These are phyloP conservation scores for Helenozyma baotianmanensis DNA, from an alignment of 805 yeast genomes.

Conservation along the genomic window DNA sequence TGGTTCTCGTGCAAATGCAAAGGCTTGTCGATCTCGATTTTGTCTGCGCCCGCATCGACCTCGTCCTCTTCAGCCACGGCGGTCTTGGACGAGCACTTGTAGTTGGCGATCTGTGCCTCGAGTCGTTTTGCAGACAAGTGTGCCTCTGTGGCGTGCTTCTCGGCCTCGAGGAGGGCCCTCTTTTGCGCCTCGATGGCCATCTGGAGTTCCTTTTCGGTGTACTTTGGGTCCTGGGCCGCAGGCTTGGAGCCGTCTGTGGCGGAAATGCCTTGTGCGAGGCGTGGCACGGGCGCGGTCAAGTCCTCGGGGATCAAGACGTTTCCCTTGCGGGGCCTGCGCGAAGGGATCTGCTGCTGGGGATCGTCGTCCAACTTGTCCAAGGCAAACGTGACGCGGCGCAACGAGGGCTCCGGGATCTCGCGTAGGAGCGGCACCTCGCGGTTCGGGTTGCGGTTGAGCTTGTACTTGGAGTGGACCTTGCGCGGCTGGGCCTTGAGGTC, in stretches of 20 bases:
- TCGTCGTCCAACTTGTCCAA: slow-evolving; percentile 67
- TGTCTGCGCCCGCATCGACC: slow-evolving; percentile 13
- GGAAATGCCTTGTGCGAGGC: slow-evolving; percentile 66
- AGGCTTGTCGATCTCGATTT: slow-evolving; percentile 64
- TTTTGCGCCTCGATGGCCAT: slow-evolving; percentile 58
- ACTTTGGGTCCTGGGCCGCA: slow-evolving; percentile 20
- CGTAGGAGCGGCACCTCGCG: slow-evolving; percentile 31
- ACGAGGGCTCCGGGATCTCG: slow-evolving; percentile 27
- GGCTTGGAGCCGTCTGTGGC: slow-evolving; percentile 23
- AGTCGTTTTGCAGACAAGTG: slow-evolving; percentile 66
- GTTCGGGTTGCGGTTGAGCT: slow-evolving; percentile 42
- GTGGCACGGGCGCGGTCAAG: slow-evolving; percentile 55
- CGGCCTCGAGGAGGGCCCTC: slow-evolving; percentile 53
- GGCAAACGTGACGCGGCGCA: slow-evolving; percentile 73
- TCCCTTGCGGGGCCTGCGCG: slow-evolving; percentile 50
- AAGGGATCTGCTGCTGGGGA: slow-evolving; percentile 57
- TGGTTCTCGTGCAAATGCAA: slow-evolving; percentile 56
- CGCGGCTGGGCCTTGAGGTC: too few relatives aligned
- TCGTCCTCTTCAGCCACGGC: slow-evolving; percentile 17
- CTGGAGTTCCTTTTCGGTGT: slow-evolving; percentile 45
- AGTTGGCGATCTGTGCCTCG: slow-evolving; percentile 58
- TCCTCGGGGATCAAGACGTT: slow-evolving; percentile 61
- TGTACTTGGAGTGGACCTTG: slow-evolving; percentile 1
- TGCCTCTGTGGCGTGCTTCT: slow-evolving; percentile 72
- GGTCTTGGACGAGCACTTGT: slow-evolving; percentile 20